phyloP scores from a whole-genome alignment of 1,139 yeast species.

The Suhomyces kunorum region DNA sequence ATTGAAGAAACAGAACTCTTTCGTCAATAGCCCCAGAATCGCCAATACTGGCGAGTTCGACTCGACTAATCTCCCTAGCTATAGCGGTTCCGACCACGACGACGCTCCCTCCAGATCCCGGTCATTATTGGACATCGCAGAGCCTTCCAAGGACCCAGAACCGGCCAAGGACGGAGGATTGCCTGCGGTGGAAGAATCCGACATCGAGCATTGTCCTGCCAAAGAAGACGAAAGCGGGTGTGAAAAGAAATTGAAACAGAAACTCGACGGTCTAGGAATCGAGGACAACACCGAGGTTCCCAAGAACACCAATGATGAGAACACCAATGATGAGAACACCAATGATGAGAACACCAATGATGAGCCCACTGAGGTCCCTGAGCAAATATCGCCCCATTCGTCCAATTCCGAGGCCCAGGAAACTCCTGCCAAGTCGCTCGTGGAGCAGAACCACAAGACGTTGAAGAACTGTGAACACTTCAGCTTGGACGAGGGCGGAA shows the following conservation, averaged over 20 bases:
- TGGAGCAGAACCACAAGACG: slow-evolving; percentile 3
- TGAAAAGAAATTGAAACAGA: slow-evolving; percentile 1
- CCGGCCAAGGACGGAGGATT: slow-evolving; percentile 13
- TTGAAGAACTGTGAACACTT: slow-evolving; percentile 19
- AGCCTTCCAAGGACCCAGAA: slow-evolving; percentile 6
- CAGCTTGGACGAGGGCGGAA: slow-evolving; percentile 34
- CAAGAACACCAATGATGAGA: too few relatives aligned
- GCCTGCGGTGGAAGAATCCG: slow-evolving; percentile 28
- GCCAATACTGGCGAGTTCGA: slow-evolving; percentile 4
- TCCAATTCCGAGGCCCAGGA: slow-evolving; percentile 7
- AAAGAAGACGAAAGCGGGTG: neutral
- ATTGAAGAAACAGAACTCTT: slow-evolving; percentile 12
- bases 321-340: too few relatives aligned
- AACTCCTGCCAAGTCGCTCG: slow-evolving; percentile 6
- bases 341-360: too few relatives aligned
- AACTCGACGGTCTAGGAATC: neutral
- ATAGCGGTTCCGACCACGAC: slow-evolving; percentile 7
- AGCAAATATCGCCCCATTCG: neutral
- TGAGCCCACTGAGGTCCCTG: too few relatives aligned
- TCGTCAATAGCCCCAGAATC: slow-evolving; percentile 1
- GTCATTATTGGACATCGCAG: slow-evolving; percentile 20
- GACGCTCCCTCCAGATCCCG: slow-evolving; percentile 6
- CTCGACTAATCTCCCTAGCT: neutral
- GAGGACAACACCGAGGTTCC: neutral
- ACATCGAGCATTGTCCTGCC: neutral